Percentiles rank a stretch among this genome's conserved stretches.
Evolutionary conservation across 2,329 filamentous ascomycete species (phyloP).

Genomic region (Exophiala calicioides): DNA sequence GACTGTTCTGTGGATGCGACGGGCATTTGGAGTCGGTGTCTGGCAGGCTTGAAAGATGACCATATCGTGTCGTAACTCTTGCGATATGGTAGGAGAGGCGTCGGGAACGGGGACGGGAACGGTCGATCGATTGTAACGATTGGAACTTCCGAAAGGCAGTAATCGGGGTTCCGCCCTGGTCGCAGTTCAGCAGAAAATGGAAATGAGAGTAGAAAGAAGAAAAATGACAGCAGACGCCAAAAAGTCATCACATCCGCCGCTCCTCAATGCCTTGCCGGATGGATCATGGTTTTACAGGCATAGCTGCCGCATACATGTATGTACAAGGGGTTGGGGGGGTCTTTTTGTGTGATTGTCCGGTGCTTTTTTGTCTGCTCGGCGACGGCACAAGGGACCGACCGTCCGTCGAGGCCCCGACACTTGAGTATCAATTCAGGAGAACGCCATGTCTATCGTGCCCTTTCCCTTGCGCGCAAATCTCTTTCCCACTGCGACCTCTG

Average conservation of each 20-base stretch:
- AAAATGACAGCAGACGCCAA: too few species aligned
- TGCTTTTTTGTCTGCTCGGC: slow-evolving; percentile 16
- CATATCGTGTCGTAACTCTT: too few species aligned
- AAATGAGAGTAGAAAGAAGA: neutral
- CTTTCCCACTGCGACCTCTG: slow-evolving; percentile 6
- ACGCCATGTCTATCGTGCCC: slow-evolving; percentile 21
- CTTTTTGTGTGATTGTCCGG: slow-evolving; percentile 10
- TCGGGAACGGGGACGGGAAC: too few species aligned
- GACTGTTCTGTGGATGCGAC: too few species aligned
- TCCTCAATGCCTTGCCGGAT: slow-evolving; percentile 12
- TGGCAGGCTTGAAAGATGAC: too few species aligned
- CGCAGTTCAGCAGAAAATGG: neutral
- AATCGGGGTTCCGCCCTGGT: too few species aligned
- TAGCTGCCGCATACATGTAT: slow-evolving; percentile 18
- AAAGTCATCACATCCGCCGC: neutral
- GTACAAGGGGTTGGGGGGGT: too few species aligned
- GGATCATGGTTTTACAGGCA: slow-evolving; percentile 23
- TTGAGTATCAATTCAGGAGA: slow-evolving; percentile 22
- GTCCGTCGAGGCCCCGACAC: slow-evolving; percentile 13
- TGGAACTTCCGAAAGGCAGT: too few species aligned
- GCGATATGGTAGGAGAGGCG: too few species aligned
- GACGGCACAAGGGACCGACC: slow-evolving; percentile 5
- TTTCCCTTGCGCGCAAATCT: neutral
- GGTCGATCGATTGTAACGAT: too few species aligned
- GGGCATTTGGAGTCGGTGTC: too few species aligned